Evolutionary conservation across 495 filamentous ascomycete genomes (phyloP), one percentile per base, ranked within the genome.

Genomic region (Cenococcum geophilum): DNA sequence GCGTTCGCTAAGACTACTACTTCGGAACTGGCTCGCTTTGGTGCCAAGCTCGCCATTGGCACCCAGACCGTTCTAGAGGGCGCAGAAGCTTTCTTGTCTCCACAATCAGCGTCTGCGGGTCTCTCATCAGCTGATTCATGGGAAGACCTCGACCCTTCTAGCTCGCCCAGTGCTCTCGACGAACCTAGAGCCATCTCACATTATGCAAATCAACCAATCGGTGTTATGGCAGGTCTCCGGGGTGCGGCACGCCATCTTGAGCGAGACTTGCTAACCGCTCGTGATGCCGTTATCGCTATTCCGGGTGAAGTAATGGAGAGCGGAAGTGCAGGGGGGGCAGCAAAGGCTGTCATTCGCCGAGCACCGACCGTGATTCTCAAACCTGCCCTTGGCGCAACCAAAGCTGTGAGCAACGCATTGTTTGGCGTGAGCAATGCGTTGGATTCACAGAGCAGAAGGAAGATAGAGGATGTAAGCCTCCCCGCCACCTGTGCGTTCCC

Each of bases 261-360:
- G 65, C 83, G 89, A 14, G 95, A 99, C 73, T 78, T 99, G 55
- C 77, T 91, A 23, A 76, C 89, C 23, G 86, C 93, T 12, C 80
- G 85, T 59, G 89, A 97, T 75, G 95, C 92, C 1, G 89, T 97
- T 61, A 88, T 97, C 67, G 92, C 91, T n/a, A 89, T 97, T 37
- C 91, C 92, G 1, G 88, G 85, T 0, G 95, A 97, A 74, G 81
- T 95, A 0, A 84, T 93, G 75, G 92, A 97, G 70, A 89, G 88
- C 65, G 82, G 82, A 40, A 91, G 82, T 67, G 91, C 92, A 12
- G 84, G 85, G 60, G 92, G 90, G 14, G 91, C 88, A 1, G 89
- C 89, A 36, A 83, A 78, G 65, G 95, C 87, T 1, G 86, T 99
- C 50, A 80, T 85, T 62, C 87, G 80, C 73, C 82, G 86, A 61